Percentiles rank a stretch among this genome's conserved stretches.
phyloP scores from a whole-genome alignment of 2,329 filamentous ascomycete genomes.

The Aspergillus oerlinghausenensis region DNA sequence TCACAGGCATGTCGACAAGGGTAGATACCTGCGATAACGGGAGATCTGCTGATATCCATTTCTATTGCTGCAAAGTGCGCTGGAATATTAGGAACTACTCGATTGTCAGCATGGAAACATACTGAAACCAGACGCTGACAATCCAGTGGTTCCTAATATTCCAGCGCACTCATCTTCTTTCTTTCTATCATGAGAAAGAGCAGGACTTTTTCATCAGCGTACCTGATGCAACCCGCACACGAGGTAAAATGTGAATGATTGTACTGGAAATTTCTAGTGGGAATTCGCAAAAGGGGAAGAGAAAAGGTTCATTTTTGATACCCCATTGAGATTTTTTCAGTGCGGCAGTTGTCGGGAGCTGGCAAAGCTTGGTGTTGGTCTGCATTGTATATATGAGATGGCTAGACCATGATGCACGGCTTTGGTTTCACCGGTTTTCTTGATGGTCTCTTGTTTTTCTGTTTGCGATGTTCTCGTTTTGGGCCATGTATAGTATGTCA shows the following conservation, averaged over 20 bases:
- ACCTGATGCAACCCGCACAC: background rate
- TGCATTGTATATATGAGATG: background rate
- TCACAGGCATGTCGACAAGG: background rate
- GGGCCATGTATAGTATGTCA: background rate
- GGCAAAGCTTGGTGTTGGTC: background rate
- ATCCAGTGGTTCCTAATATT: too few relatives aligned
- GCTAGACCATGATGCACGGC: background rate
- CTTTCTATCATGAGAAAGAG: background rate
- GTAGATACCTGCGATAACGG: background rate
- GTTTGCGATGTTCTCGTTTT: background rate
- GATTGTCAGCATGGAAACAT: background rate
- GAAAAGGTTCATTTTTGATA: background rate
- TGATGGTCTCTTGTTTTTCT: background rate
- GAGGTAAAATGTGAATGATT: background rate
- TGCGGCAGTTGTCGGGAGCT: background rate
- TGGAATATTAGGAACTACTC: background rate
- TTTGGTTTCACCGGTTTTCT: background rate
- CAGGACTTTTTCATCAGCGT: background rate
- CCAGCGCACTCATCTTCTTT: background rate
- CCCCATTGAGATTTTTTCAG: background rate
- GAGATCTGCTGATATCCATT: background rate
- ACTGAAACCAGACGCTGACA: too few relatives aligned
- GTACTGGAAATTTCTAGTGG: background rate
- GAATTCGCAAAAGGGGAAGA: background rate
- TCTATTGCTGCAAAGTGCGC: background rate